Evolutionary conservation across 208 protist species (phyloP).

Genomic region (Wallacemonas rigidus): DNA sequence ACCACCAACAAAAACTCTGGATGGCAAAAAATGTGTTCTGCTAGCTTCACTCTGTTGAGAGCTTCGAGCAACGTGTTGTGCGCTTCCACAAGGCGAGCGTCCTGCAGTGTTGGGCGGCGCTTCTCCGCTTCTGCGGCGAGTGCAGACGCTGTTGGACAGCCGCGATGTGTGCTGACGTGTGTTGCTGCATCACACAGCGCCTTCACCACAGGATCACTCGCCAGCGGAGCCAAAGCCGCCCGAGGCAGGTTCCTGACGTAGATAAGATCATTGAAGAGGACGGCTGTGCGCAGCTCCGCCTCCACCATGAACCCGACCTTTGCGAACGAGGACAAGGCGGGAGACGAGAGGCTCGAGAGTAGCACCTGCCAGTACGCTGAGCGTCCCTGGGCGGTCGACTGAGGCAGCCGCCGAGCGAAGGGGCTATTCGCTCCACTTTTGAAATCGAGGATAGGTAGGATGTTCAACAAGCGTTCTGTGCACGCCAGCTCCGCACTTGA

Average conservation of each 20-base stretch:
- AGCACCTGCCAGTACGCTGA: not conserved
- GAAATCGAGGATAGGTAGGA: not conserved
- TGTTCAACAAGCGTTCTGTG: not conserved
- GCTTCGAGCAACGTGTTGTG: too few relatives aligned
- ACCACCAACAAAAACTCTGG: too few relatives aligned
- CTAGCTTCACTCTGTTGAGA: too few relatives aligned
- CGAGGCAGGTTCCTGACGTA: not conserved
- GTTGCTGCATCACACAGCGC: too few relatives aligned
- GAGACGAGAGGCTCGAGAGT: not conserved
- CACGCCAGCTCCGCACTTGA: not conserved
- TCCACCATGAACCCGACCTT: not conserved
- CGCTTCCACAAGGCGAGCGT: too few relatives aligned
- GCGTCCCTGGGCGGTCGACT: not conserved
- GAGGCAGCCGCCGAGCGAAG: not conserved
- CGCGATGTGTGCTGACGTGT: too few relatives aligned
- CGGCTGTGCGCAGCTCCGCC: constrained; percentile 2
- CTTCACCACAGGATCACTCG: too few relatives aligned
- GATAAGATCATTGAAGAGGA: not conserved
- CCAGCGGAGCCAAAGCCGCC: too few relatives aligned
- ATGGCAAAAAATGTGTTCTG: too few relatives aligned
- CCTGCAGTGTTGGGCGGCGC: too few relatives aligned
- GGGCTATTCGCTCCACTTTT: constrained; percentile 7
- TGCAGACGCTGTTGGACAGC: too few relatives aligned
- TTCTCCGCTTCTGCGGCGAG: too few relatives aligned
- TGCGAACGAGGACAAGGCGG: not conserved